phyloP scores from a whole-genome alignment of 306 rosid genomes.

The Vigna reflexopilosa region DNA sequence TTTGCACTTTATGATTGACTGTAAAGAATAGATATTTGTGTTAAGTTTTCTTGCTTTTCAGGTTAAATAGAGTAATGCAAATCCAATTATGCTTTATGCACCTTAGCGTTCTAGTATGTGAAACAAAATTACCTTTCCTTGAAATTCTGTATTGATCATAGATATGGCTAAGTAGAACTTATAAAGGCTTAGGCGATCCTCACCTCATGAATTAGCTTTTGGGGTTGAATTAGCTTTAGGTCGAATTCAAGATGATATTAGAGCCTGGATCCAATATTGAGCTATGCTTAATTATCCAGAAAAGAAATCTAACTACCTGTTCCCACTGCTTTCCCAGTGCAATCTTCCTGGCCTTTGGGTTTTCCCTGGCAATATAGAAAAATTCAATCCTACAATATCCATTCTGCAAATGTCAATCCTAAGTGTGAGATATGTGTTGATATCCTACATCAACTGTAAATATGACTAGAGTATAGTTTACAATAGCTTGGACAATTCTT shows the following conservation, averaged over 20 bases:
- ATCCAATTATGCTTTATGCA: constrained; percentile 19
- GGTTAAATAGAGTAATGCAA: constrained; percentile 7
- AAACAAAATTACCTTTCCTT: constrained; percentile 15
- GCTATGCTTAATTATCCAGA: background rate
- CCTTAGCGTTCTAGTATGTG: constrained; percentile 21
- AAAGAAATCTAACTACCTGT: background rate
- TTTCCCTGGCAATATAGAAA: background rate
- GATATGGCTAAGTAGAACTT: background rate
- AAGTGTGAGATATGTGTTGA: background rate
- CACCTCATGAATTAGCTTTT: background rate
- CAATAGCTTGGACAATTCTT: too few species aligned
- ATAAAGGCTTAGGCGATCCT: background rate
- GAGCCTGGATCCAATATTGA: background rate
- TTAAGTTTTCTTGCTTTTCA: constrained; percentile 12
- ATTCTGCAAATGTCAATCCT: background rate
- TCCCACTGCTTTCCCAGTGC: background rate
- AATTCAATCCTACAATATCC: background rate
- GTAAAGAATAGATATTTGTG: constrained; percentile 11
- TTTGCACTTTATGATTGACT: constrained; percentile 18
- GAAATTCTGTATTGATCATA: background rate
- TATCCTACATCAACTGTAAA: background rate
- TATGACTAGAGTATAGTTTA: background rate
- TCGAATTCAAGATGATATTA: background rate
- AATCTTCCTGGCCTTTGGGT: background rate
- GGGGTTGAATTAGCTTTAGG: background rate